phyloP scores from a whole-genome alignment of 139 green algal species.

The Cymbomonas tetramitiformis region DNA sequence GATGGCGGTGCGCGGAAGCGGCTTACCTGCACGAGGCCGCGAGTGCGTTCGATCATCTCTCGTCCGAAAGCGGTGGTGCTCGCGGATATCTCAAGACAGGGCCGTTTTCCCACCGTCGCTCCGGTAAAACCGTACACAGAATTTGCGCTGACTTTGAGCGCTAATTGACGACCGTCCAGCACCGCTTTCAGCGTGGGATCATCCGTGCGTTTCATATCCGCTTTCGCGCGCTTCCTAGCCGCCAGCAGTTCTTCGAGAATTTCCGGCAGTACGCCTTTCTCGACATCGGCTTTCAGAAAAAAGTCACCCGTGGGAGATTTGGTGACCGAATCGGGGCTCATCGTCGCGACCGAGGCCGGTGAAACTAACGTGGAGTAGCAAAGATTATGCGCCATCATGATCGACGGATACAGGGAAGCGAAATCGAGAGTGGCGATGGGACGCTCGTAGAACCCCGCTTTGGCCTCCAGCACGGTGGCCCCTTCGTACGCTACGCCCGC shows the following conservation, averaged over 20 bases:
- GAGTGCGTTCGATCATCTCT: too few relatives aligned
- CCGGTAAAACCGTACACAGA: conserved; percentile 90
- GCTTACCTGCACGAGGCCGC: too few relatives aligned
- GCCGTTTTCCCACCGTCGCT: too few relatives aligned
- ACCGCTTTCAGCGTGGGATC: conserved; percentile 45
- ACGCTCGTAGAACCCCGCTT: conserved; percentile 94
- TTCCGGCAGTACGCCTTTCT: conserved; percentile 22
- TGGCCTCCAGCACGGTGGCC: conserved; percentile 93
- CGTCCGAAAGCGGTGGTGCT: too few relatives aligned
- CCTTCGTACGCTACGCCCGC: conserved; percentile 59
- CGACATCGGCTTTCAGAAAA: too few relatives aligned
- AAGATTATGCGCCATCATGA: conserved; percentile 99
- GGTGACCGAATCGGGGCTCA: too few relatives aligned
- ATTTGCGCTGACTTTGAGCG: conserved; percentile 96
- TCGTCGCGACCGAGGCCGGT: too few relatives aligned
- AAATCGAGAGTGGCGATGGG: conserved; percentile 95
- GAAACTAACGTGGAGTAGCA: conserved; percentile 96
- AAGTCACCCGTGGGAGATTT: too few relatives aligned
- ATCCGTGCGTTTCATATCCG: conserved; percentile 58
- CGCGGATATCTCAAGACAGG: too few relatives aligned
- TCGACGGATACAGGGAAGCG: conserved; percentile 98
- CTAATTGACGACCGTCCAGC: conserved; percentile 72
- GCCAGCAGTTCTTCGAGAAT: conserved; percentile 54
- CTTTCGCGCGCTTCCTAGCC: conserved; percentile 57
- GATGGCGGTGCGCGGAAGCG: too few relatives aligned